Base-by-base conservation (phyloP, 352 stramenopile genomes). In the Phytophthora pseudosyringae region DNA sequence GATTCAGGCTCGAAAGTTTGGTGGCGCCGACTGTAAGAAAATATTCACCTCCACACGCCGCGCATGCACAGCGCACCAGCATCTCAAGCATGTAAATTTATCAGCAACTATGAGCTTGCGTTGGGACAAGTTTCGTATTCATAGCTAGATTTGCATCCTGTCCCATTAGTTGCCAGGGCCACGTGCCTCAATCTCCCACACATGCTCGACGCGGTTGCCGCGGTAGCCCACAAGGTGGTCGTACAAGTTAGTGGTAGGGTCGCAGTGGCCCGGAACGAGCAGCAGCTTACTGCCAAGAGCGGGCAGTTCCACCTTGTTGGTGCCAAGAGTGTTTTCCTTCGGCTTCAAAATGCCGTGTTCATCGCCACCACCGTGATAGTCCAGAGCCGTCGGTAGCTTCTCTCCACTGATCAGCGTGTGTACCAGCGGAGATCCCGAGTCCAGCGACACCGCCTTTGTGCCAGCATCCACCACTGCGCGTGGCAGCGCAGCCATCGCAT, bases 241-340 rank as follows among this genome's bases (percentile, higher is more conserved):
- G 66, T 94, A 90, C 50, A 91, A 68, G 58, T 94, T 94, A 13
- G 75, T 75, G 15, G 81, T 91, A n/a, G 86, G 86, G 40, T 94
- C 86, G 35, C 80, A 89, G 48, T 94, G 86, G 1, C 81, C 80
- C 0, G 85, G 85, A 26, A 75, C 76, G 18, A 94, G 78, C 45
- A 89, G 49, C 53, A 91, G 56, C 58, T 88, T 82, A 38, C 70
- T 64, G 13, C 82, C 83, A 10, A 92, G 55, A 56, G 59, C 18
- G 2, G 83, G 82, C 59, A 89, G 79, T n/a, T 69, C 47, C 35
- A 76, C 66, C 9, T 67, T 71, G 2, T 56, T 61, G 12, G 29
- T 48, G 15, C 47, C n/a, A 8, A 46, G 15, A 0, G 32, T 45
- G 12, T 31, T 55, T 1, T 70, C 31, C 7, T 16, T 31, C 0